These are phyloP conservation scores for Salisapilia sapeloensis DNA, from an alignment of 352 stramenopile genomes.

Conservation along the genomic window DNA sequence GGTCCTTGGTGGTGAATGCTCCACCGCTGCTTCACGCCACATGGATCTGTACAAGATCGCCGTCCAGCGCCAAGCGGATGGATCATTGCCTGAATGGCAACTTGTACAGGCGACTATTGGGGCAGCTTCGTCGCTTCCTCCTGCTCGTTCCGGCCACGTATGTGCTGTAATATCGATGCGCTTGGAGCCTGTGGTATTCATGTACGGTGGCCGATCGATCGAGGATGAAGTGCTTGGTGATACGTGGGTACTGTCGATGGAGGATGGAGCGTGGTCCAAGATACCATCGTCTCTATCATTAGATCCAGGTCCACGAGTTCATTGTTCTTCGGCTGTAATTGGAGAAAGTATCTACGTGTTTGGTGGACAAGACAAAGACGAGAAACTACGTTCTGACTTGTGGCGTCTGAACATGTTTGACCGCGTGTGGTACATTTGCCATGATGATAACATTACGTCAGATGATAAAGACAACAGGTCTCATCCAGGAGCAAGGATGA, in stretches of 20 bases:
- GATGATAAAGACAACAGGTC: constrained; percentile 5
- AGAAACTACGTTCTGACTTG: constrained; percentile 55
- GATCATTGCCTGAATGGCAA: constrained; percentile 53
- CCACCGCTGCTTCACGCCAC: constrained; percentile 47
- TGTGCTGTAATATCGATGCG: constrained; percentile 46
- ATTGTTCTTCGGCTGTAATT: constrained; percentile 48
- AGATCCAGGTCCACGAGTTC: constrained; percentile 51
- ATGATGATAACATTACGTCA: constrained; percentile 56
- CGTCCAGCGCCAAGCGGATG: constrained; percentile 29
- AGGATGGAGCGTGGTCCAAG: constrained; percentile 67
- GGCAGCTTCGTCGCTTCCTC: constrained; percentile 39
- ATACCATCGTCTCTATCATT: constrained; percentile 55
- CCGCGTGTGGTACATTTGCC: constrained; percentile 67
- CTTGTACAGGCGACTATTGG: constrained; percentile 50
- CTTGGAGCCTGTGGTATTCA: constrained; percentile 62
- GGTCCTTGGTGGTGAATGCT: constrained; percentile 67
- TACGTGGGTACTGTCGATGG: constrained; percentile 64
- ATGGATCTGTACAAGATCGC: constrained; percentile 78
- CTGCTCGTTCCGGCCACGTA: constrained; percentile 48
- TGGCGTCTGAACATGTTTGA: constrained; percentile 83
- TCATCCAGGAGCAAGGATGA: constrained; percentile 20
- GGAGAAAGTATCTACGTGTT: constrained; percentile 76
- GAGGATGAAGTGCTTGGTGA: constrained; percentile 63
- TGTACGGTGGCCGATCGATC: constrained; percentile 63
- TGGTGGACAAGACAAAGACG: constrained; percentile 62